phyloP scores from a whole-genome alignment of 2,329 filamentous ascomycete genomes.

The Microascus cirrosus region DNA sequence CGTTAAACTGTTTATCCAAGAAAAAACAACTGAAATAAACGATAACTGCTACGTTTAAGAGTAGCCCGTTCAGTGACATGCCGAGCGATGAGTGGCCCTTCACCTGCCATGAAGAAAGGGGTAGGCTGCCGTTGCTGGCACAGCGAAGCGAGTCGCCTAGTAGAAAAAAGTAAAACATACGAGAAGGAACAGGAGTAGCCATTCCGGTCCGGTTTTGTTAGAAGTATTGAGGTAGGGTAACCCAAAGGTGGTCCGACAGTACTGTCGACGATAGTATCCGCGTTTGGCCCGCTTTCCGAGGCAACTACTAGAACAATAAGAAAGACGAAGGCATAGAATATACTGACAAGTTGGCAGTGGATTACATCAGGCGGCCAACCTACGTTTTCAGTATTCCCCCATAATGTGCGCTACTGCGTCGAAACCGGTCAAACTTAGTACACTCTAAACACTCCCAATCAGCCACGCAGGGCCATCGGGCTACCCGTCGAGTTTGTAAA shows the following conservation, averaged over 20 bases:
- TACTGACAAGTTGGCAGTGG: conserved; percentile 24
- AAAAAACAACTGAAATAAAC: background rate
- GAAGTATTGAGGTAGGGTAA: conserved; percentile 46
- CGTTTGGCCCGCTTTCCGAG: background rate
- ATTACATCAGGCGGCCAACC: conserved; percentile 52
- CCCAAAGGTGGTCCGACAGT: background rate
- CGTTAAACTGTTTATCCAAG: background rate
- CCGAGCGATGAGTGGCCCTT: background rate
- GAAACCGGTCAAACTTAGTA: conserved; percentile 23
- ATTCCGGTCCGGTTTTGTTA: conserved; percentile 49
- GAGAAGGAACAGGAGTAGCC: conserved; percentile 56
- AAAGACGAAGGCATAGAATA: background rate
- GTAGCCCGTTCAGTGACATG: background rate
- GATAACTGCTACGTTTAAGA: background rate
- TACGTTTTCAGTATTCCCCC: conserved; percentile 49
- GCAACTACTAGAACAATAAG: conserved; percentile 14
- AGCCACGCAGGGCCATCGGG: background rate
- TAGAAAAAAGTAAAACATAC: conserved; percentile 54
- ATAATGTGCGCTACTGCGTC: conserved; percentile 44
- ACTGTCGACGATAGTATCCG: background rate
- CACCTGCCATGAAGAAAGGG: background rate
- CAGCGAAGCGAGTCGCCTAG: conserved; percentile 51
- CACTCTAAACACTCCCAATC: background rate
- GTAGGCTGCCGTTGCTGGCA: conserved; percentile 15
- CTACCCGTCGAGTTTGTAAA: background rate